Percentiles rank a stretch among this genome's conserved stretches.
These are phyloP conservation scores for Austroboletus novae-zelandiae DNA, from an alignment of 1,284 basidiomycete genomes.

Conservation along the genomic window DNA sequence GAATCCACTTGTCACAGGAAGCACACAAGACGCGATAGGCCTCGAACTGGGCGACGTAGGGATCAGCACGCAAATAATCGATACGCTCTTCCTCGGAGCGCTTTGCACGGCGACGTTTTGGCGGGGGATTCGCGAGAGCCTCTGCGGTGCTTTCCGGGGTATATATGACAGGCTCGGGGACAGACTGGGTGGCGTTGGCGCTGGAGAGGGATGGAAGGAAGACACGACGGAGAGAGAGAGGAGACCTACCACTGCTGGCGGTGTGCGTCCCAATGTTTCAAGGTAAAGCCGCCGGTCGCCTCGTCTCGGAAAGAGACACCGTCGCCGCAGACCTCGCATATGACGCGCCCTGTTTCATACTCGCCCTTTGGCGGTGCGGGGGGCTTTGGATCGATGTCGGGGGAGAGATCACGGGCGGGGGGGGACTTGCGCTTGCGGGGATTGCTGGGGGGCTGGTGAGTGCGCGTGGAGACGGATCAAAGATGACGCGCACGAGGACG, in stretches of 20 bases:
- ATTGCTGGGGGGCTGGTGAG: conserved; percentile 18
- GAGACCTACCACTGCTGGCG: conserved; percentile 52
- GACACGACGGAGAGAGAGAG: conserved; percentile 2
- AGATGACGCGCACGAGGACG: conserved; percentile 21
- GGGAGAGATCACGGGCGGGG: conserved; percentile 24
- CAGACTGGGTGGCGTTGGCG: conserved; percentile 33
- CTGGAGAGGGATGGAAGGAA: conserved; percentile 12
- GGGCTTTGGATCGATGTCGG: conserved; percentile 17
- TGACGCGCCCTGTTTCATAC: conserved; percentile 58
- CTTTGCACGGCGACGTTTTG: conserved; percentile 68
- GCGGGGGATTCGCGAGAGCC: conserved; percentile 42
- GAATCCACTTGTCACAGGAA: conserved; percentile 78
- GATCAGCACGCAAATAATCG: conserved; percentile 66
- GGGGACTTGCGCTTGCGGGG: conserved; percentile 45
- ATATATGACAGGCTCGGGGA: conserved; percentile 38
- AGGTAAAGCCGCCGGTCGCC: conserved; percentile 55
- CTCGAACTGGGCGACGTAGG: conserved; percentile 76
- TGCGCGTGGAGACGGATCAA: conserved; percentile 18
- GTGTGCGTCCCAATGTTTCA: conserved; percentile 69
- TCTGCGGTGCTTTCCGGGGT: conserved; percentile 42
- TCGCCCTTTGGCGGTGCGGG: conserved; percentile 37
- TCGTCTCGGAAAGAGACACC: conserved; percentile 65
- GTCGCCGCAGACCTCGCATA: conserved; percentile 59
- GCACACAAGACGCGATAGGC: conserved; percentile 75
- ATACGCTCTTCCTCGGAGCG: conserved; percentile 77